These are phyloP conservation scores for Dothistroma pini DNA, from an alignment of 2,329 filamentous ascomycete genomes.

Conservation along the genomic window DNA sequence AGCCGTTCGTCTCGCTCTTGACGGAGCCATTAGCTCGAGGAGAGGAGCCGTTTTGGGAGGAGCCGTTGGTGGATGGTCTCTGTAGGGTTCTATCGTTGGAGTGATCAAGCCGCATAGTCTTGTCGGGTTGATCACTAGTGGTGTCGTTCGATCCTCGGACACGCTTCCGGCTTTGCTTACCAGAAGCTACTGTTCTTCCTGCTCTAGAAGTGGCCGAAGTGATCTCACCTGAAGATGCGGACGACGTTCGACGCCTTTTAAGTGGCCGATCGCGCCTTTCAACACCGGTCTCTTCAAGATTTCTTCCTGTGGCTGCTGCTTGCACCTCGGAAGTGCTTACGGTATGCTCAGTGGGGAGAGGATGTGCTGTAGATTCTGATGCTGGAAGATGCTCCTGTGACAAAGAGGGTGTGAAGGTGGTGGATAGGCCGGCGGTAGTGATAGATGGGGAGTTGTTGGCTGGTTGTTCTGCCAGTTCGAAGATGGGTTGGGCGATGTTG, in stretches of 20 bases:
- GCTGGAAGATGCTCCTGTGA: constrained; percentile 25
- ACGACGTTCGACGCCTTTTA: constrained; percentile 32
- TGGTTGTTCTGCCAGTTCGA: constrained; percentile 31
- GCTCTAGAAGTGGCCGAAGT: constrained; percentile 17
- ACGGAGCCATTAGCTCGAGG: constrained; percentile 41
- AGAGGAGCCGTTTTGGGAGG: constrained; percentile 31
- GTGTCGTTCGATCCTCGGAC: constrained; percentile 37
- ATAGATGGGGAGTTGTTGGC: constrained; percentile 26
- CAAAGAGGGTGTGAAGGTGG: constrained; percentile 20
- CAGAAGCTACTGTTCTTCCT: constrained; percentile 19
- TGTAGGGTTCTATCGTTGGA: constrained; percentile 35
- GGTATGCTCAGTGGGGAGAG: constrained; percentile 14
- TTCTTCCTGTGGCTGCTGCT: constrained; percentile 11
- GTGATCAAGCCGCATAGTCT: constrained; percentile 40
- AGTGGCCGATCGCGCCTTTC: constrained; percentile 28
- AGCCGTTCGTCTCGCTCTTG: constrained; percentile 43
- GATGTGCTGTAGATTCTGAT: constrained; percentile 34
- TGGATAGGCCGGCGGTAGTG: constrained; percentile 33
- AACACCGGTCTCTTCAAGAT: constrained; percentile 17
- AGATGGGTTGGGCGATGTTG: constrained; percentile 18
- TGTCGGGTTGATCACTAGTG: constrained; percentile 37
- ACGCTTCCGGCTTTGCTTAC: constrained; percentile 40
- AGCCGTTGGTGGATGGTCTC: constrained; percentile 38
- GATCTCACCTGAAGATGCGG: constrained; percentile 23
- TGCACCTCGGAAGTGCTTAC: constrained; percentile 12